Evolutionary conservation across 2,329 filamentous ascomycete species (phyloP), one percentile per base, ranked within the genome.

Genomic region (Mycosphaerella sp.): DNA sequence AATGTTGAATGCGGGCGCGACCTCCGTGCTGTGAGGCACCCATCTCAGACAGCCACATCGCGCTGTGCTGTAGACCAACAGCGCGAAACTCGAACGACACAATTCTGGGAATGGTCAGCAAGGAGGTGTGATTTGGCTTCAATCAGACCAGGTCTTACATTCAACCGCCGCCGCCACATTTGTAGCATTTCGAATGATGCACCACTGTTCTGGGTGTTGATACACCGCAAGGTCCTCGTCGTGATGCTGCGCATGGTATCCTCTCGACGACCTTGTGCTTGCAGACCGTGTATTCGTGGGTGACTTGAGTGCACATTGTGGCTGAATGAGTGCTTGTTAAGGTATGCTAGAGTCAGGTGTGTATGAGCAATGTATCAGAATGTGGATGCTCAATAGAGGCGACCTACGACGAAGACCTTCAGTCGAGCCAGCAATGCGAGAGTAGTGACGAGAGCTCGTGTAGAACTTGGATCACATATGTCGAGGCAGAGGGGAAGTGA

Each of bases 101-200:
- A 10, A 25, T 17, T 41, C 16, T 21, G 13, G 12, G 8, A 4
- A 41, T 41, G 8, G 14, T 41, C 39, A 41, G 39, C 13, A 17
- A 21, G 17, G 14, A 17, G 18, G 17, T 10, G 8, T 25, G 17
- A 13, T 8, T 5, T 41, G 14, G 16, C 39, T 21, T 41, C 18
- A 17, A 21, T 16, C 36, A 17, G 36, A 9, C 12, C 10, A 41
- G 12, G 17, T 41, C 46, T 41, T 43, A 50, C 47, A 36, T 12
- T 58, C 52, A 65, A 68, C 68, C 73, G 58, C 70, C 68, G 54
- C 72, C 69, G 55, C 72, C 71, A 59, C 73, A 76, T 39, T 62
- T 61, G 55, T 71, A 68, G 56, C 74, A 76, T 58, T 73, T 74
- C 55, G 73, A 71, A 46, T 73, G 71, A 61, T 76, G 73, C 59